A percentile compares a stretch with the other conserved stretches of the same genome.
These are phyloP conservation scores for Psidium guajava DNA, from an alignment of 345 rosid species.

Conservation along the genomic window DNA sequence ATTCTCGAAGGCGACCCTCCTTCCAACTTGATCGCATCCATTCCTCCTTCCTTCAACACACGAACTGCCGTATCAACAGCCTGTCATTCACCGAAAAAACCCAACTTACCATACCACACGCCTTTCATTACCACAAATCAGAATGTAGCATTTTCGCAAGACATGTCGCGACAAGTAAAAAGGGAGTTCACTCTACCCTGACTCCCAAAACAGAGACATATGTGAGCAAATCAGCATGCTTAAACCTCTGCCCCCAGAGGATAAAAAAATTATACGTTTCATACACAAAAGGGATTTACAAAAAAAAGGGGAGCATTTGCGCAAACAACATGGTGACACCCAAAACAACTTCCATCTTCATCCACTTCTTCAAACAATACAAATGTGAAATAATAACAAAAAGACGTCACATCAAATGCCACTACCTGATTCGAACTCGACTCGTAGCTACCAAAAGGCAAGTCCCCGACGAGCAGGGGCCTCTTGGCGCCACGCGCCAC, in stretches of 20 bases:
- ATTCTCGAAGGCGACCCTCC: slow-evolving; percentile 80
- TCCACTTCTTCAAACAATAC: background rate
- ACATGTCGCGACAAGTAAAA: background rate
- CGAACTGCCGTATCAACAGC: slow-evolving; percentile 85
- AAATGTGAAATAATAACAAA: background rate
- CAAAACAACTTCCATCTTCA: background rate
- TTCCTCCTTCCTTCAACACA: slow-evolving; percentile 78
- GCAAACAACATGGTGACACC: background rate
- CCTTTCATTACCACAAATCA: background rate
- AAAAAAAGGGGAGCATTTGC: background rate
- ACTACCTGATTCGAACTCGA: slow-evolving; percentile 54
- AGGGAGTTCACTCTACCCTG: background rate
- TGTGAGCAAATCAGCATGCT: background rate
- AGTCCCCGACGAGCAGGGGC: slow-evolving; percentile 86
- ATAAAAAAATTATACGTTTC: background rate
- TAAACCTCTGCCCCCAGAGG: background rate
- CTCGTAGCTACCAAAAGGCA: slow-evolving; percentile 87
- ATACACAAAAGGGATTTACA: background rate
- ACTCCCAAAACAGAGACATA: background rate
- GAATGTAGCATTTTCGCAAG: background rate
- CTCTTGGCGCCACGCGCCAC: slow-evolving; percentile 77
- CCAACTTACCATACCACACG: background rate
- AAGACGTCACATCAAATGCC: background rate
- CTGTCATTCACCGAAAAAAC: slow-evolving; percentile 32
- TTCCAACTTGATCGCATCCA: slow-evolving; percentile 93